phyloP scores from a whole-genome alignment of 164 flowering plant species.

The Berberis thunbergii region DNA sequence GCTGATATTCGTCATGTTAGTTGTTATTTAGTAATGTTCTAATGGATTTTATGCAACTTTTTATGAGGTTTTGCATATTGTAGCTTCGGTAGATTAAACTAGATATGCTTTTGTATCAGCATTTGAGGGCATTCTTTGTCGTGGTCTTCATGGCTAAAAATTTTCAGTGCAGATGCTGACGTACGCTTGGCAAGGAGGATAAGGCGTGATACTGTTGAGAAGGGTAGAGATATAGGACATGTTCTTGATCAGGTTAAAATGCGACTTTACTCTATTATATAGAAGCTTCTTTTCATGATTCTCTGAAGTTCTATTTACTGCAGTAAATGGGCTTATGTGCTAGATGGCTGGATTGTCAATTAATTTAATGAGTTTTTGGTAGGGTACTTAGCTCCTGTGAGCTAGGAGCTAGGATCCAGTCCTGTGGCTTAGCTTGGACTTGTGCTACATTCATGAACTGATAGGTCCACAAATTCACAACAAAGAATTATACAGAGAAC shows the following conservation, averaged over 20 bases:
- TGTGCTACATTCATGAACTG: no score
- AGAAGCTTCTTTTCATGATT: neutral
- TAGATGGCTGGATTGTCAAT: no score
- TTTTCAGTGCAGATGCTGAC: slow-evolving; percentile 98
- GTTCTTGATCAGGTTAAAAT: slow-evolving; percentile 80
- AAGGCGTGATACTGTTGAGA: slow-evolving; percentile 91
- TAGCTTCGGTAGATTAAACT: neutral
- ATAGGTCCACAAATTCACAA: no score
- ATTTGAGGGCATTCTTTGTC: slow-evolving; percentile 3
- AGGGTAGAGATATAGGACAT: slow-evolving; percentile 69
- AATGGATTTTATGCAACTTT: no score
- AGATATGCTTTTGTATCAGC: neutral
- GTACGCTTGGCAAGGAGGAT: slow-evolving; percentile 93
- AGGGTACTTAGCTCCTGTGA: no score
- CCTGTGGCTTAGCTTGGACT: no score
- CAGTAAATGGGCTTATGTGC: no score
- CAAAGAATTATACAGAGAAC: no score
- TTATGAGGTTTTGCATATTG: neutral
- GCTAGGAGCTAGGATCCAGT: no score
- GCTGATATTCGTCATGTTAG: no score
- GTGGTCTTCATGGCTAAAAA: slow-evolving; percentile 32
- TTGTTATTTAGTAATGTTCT: no score
- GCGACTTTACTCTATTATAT: neutral
- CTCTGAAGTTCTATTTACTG: neutral
- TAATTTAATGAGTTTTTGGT: no score